Evolutionary conservation across 371 early-diverging fungal species (phyloP).

Genomic region (Apophysomyces trapeziformis): DNA sequence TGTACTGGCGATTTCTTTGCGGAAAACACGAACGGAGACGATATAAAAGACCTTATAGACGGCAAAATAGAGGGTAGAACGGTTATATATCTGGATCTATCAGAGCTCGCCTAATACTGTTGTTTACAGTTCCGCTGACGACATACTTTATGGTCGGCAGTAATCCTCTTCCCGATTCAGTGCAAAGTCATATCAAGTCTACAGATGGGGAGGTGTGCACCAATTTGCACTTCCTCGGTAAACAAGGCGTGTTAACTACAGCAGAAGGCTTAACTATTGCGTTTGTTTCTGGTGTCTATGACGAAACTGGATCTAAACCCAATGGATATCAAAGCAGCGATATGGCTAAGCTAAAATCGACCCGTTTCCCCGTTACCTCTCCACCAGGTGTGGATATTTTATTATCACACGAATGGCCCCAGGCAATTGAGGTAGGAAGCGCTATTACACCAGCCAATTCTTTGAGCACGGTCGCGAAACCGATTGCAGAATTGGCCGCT

Average conservation of each 20-base stretch:
- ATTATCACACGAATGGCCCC: conserved; percentile 82
- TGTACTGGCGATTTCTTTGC: conserved; percentile 85
- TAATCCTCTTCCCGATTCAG: conserved; percentile 58
- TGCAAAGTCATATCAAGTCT: conserved; percentile 55
- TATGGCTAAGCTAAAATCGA: conserved; percentile 26
- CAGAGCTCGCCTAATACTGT: not conserved
- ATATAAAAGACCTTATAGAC: conserved; percentile 56
- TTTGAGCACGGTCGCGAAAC: conserved; percentile 27
- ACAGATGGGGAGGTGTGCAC: conserved; percentile 78
- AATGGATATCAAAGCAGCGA: conserved; percentile 18
- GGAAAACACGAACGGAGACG: conserved; percentile 39
- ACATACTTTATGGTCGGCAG: conserved; percentile 79
- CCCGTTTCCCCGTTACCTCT: conserved; percentile 31
- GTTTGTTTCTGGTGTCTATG: conserved; percentile 65
- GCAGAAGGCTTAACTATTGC: conserved; percentile 77
- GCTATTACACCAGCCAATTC: conserved; percentile 17
- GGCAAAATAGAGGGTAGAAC: conserved; percentile 63
- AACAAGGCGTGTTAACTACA: conserved; percentile 70
- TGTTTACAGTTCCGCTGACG: conserved; percentile 67
- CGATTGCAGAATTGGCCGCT: conserved; percentile 53
- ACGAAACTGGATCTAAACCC: conserved; percentile 15
- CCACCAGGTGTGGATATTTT: conserved; percentile 80
- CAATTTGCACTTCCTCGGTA: conserved; percentile 77
- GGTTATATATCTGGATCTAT: not conserved
- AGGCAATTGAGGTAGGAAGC: conserved; percentile 44